phyloP scores from a whole-genome alignment of 164 flowering plant species.

The Sextonia rubra region DNA sequence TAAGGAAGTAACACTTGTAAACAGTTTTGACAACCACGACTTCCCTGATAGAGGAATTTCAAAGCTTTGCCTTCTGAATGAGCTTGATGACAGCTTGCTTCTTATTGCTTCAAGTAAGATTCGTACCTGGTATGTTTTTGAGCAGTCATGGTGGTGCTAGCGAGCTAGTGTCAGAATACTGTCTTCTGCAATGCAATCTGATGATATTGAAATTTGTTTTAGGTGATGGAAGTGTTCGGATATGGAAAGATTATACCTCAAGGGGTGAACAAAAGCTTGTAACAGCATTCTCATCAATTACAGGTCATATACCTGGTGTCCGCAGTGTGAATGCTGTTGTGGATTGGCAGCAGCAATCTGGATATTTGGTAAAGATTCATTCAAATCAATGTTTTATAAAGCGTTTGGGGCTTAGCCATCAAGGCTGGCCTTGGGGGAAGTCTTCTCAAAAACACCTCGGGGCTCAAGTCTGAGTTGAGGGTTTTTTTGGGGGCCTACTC shows the following conservation, averaged over 20 bases:
- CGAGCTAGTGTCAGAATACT: slow-evolving; percentile 9
- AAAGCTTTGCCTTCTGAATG: slow-evolving; percentile 87
- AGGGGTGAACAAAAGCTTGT: slow-evolving; percentile 78
- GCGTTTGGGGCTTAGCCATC: no score
- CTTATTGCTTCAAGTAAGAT: slow-evolving; percentile 91
- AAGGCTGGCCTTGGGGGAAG: no score
- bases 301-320: slow-evolving; percentile 76
- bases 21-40: slow-evolving; percentile 80
- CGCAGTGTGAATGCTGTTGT: slow-evolving; percentile 81
- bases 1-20: slow-evolving; percentile 58
- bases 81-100: slow-evolving; percentile 92
- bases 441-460: no score
- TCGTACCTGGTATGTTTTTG: slow-evolving; percentile 17
- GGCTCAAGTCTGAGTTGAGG: no score
- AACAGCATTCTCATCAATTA: slow-evolving; percentile 88
- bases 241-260: slow-evolving; percentile 80
- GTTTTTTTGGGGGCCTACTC: no score
- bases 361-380: slow-evolving; percentile 60
- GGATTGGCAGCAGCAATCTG: slow-evolving; percentile 98
- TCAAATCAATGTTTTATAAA: no score
- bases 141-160: slow-evolving; percentile 11
- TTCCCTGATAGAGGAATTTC: slow-evolving; percentile 87
- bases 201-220: slow-evolving; percentile 7
- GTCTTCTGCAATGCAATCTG: neutral
- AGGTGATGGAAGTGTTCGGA: slow-evolving; percentile 90